Conservation (phyloP, 352 stramenopile species). For the Pythium scleroteichum region DNA sequence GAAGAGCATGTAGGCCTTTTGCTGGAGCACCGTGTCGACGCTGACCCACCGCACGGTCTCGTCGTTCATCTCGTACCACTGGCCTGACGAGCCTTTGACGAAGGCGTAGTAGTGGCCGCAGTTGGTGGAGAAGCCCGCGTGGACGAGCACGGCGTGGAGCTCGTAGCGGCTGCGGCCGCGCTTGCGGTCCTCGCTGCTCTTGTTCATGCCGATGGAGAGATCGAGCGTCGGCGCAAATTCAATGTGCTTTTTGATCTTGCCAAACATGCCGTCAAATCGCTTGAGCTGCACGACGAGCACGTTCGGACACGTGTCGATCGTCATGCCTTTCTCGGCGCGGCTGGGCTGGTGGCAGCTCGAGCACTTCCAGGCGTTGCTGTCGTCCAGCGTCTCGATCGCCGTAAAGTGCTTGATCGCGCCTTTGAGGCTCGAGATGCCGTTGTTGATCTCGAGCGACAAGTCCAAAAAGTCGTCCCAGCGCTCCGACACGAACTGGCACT, state of each 20-base stretch:
- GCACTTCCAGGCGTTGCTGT: slow-evolving; percentile 87
- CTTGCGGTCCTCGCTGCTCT: slow-evolving; percentile 50
- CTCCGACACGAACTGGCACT: slow-evolving; percentile 81
- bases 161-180: slow-evolving; percentile 65
- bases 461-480: slow-evolving; percentile 87
- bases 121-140: slow-evolving; percentile 85
- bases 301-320: slow-evolving; percentile 79
- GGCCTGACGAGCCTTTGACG: slow-evolving; percentile 82
- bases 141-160: slow-evolving; percentile 83
- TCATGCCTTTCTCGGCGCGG: slow-evolving; percentile 80
- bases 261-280: slow-evolving; percentile 84
- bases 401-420: slow-evolving; percentile 83
- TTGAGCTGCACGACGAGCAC: slow-evolving; percentile 91
- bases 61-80: slow-evolving; percentile 94
- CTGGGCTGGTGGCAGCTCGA: slow-evolving; percentile 73
- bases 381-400: slow-evolving; percentile 79
- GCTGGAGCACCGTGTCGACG: slow-evolving; percentile 81
- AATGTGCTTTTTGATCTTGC: slow-evolving; percentile 90
- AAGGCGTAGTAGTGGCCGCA: slow-evolving; percentile 92
- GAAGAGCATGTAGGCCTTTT: slow-evolving; percentile 92
- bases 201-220: slow-evolving; percentile 59
- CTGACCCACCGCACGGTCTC: slow-evolving; percentile 85
- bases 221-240: slow-evolving; percentile 72
- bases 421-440: slow-evolving; percentile 72
- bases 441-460: slow-evolving; percentile 85